A percentile compares a stretch with the other conserved stretches of the same genome.
Conservation (phyloP, 2,329 filamentous ascomycete genomes). For the Spiromastix sp. region DNA sequence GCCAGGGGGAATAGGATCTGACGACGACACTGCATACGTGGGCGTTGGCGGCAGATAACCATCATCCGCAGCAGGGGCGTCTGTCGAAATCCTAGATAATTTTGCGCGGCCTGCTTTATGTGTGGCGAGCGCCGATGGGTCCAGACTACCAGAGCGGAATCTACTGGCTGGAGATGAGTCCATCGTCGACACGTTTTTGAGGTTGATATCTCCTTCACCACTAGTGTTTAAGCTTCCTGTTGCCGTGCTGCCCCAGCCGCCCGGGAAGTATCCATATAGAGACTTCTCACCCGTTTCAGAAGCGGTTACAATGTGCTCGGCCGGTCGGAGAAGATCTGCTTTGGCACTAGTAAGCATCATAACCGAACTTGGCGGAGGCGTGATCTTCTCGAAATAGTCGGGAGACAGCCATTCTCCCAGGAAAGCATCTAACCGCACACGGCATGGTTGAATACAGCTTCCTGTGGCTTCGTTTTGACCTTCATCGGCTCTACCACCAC, state of each 20-base stretch:
- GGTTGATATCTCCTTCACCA: conserved; percentile 14
- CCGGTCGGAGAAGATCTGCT: conserved; percentile 68
- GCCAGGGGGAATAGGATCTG: conserved; percentile 72
- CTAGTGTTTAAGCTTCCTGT: conserved; percentile 13
- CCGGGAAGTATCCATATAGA: conserved; percentile 40
- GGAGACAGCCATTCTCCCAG: conserved; percentile 92
- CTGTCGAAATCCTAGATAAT: conserved; percentile 24
- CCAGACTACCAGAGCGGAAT: conserved; percentile 39
- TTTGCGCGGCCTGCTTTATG: conserved; percentile 13
- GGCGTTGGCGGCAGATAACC: conserved; percentile 69
- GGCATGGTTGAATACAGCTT: conserved; percentile 8
- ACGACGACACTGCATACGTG: conserved; percentile 69
- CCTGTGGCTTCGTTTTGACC: neutral
- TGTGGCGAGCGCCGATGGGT: conserved; percentile 22
- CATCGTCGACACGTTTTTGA: conserved; percentile 24
- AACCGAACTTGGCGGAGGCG: conserved; percentile 71
- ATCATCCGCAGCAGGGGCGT: conserved; percentile 18
- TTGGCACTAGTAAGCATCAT: conserved; percentile 87
- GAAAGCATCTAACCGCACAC: conserved; percentile 77
- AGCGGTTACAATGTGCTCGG: conserved; percentile 48
- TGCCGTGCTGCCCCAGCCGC: conserved; percentile 42
- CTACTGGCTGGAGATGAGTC: conserved; percentile 30
- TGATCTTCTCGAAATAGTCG: conserved; percentile 88
- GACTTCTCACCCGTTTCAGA: conserved; percentile 27
- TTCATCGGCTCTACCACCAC: conserved; percentile 5